Conservation (phyloP, 805 yeast genomes). For the Scheffersomyces coipomensis region DNA sequence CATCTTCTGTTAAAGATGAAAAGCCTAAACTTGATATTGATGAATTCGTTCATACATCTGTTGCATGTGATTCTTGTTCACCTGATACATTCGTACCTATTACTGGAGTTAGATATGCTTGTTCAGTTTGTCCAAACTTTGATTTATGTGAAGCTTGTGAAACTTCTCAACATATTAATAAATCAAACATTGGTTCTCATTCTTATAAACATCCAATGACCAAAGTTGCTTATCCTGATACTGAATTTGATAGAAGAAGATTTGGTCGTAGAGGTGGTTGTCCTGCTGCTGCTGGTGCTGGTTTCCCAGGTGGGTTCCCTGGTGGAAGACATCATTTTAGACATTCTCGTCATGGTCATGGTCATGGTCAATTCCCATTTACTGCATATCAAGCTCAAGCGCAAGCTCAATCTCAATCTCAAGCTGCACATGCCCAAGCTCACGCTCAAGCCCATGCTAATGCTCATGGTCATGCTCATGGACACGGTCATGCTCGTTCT, state of each 20-base stretch:
- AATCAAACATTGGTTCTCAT: conserved; percentile 17
- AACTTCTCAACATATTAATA: conserved; percentile 9
- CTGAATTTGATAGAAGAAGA: conserved; percentile 2
- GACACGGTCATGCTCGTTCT: background rate
- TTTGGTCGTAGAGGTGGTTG: background rate
- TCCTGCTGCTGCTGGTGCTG: background rate
- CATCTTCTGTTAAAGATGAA: background rate
- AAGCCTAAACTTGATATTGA: background rate
- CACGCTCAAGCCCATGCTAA: background rate
- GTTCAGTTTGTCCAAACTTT: conserved; percentile 51
- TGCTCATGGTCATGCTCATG: background rate
- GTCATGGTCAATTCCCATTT: background rate
- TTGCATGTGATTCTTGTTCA: conserved; percentile 35
- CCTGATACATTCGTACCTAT: conserved; percentile 33
- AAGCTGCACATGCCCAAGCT: background rate
- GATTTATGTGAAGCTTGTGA: conserved; percentile 49
- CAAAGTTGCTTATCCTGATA: conserved; percentile 20
- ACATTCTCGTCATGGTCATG: background rate
- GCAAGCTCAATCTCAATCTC: background rate
- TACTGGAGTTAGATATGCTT: conserved; percentile 47
- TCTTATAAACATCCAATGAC: conserved; percentile 26
- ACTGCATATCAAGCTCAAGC: background rate
- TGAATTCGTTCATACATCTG: conserved; percentile 18
- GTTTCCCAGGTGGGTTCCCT: background rate
- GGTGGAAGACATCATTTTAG: background rate